These are phyloP conservation scores for Abrus pulchellus DNA, from an alignment of 306 rosid genomes.

Conservation along the genomic window DNA sequence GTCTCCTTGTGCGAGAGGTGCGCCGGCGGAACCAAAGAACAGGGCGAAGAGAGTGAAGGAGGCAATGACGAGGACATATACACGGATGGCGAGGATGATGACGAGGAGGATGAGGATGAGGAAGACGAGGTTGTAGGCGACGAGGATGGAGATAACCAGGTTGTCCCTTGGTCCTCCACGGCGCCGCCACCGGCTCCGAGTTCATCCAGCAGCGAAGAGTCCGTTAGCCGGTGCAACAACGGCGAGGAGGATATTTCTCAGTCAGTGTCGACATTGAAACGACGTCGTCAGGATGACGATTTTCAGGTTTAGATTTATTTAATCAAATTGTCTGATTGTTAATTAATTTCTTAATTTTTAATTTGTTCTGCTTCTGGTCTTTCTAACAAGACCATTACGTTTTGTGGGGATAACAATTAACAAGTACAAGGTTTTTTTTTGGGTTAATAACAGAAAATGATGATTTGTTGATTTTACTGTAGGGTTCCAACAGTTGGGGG, in stretches of 20 bases:
- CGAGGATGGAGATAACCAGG: slow-evolving; percentile 70
- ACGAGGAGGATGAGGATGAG: slow-evolving; percentile 8
- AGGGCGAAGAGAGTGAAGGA: slow-evolving; percentile 54
- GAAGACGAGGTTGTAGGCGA: slow-evolving; percentile 46
- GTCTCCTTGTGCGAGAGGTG: slow-evolving; percentile 69
- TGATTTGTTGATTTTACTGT: background rate
- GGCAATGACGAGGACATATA: slow-evolving; percentile 59
- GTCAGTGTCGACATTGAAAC: slow-evolving; percentile 48
- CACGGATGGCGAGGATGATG: slow-evolving; percentile 41
- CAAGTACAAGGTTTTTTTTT: background rate
- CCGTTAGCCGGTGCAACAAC: slow-evolving; percentile 46
- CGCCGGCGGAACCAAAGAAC: slow-evolving; percentile 48
- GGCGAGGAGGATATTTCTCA: slow-evolving; percentile 43
- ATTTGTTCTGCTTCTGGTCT: background rate
- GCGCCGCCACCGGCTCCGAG: slow-evolving; percentile 66
- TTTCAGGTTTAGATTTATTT: slow-evolving; percentile 49
- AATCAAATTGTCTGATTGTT: background rate
- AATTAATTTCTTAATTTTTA: background rate
- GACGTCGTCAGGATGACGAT: slow-evolving; percentile 59
- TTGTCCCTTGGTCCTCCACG: slow-evolving; percentile 64
- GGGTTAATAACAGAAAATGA: background rate
- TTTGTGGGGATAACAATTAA: background rate
- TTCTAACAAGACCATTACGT: background rate
- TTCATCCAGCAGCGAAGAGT: slow-evolving; percentile 68
- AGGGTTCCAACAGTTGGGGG: slow-evolving; percentile 34